A percentile compares a stretch with the other conserved stretches of the same genome.
Evolutionary conservation across 805 yeast genomes (phyloP).

Genomic region (Candida ipomoeae): DNA sequence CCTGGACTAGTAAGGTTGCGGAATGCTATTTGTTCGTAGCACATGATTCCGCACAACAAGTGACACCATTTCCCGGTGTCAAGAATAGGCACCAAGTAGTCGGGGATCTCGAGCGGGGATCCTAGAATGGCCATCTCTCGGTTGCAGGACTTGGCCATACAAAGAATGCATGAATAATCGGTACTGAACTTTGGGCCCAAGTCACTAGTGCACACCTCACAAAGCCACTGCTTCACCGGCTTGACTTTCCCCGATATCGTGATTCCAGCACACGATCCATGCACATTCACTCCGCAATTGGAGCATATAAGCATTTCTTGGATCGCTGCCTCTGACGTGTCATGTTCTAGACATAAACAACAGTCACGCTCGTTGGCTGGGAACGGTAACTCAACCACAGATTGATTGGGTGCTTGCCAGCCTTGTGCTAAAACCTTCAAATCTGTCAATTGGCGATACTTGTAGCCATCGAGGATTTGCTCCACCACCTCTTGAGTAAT

Average conservation of each 20-base stretch:
- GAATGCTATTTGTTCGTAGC: conserved; percentile 31
- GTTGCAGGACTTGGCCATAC: conserved; percentile 51
- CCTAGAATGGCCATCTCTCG: conserved; percentile 44
- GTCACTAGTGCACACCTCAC: conserved; percentile 76
- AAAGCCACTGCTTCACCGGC: conserved; percentile 57
- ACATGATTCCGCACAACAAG: conserved; percentile 62
- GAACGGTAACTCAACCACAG: conserved; percentile 13
- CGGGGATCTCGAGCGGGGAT: conserved; percentile 43
- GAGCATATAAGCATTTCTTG: conserved; percentile 51
- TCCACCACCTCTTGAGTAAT: conserved; percentile 14
- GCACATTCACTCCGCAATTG: conserved; percentile 67
- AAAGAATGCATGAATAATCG: conserved; percentile 61
- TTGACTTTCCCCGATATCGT: conserved; percentile 14
- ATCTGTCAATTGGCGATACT: conserved; percentile 27
- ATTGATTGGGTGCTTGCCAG: conserved; percentile 13
- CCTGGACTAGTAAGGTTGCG: conserved; percentile 7
- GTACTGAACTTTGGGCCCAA: conserved; percentile 55
- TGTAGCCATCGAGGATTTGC: conserved; percentile 17
- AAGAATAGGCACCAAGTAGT: conserved; percentile 63
- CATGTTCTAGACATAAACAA: conserved; percentile 51
- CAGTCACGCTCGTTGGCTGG: conserved; percentile 31
- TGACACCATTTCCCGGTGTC: conserved; percentile 74
- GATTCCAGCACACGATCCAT: conserved; percentile 64
- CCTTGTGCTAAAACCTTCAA: conserved; percentile 15
- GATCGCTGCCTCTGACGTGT: conserved; percentile 19